phyloP scores from a whole-genome alignment of 2,329 filamentous ascomycete genomes.

The Beauveria sp. region DNA sequence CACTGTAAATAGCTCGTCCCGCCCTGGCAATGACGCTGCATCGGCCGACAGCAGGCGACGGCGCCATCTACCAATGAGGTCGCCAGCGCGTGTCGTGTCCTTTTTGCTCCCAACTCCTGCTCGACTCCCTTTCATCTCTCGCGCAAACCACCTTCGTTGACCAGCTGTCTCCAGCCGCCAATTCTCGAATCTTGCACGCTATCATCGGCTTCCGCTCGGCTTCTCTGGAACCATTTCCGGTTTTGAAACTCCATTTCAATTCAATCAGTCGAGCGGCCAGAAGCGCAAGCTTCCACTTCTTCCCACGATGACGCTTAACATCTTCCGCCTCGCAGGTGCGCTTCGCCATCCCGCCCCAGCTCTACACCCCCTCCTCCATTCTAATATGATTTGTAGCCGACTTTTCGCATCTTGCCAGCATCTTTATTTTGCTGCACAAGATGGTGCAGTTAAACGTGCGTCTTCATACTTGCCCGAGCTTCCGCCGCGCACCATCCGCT shows the following conservation, averaged over 20 bases:
- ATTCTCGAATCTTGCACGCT: neutral
- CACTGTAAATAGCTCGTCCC: neutral
- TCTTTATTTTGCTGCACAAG: constrained; percentile 92
- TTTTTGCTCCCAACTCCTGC: constrained; percentile 13
- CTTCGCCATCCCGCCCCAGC: constrained; percentile 11
- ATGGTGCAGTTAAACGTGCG: constrained; percentile 87
- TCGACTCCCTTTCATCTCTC: constrained; percentile 6
- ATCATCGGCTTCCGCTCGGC: neutral
- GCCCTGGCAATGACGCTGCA: neutral
- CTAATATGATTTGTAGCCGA: constrained; percentile 54
- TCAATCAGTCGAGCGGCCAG: neutral
- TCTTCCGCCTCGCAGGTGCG: constrained; percentile 52
- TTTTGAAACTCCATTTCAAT: neutral
- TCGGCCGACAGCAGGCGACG: neutral
- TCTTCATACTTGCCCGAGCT: constrained; percentile 12
- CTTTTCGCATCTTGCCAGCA: constrained; percentile 89
- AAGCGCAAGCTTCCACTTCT: constrained; percentile 3
- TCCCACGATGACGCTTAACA: constrained; percentile 42
- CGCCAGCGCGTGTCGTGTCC: constrained; percentile 21
- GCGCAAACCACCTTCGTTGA: neutral
- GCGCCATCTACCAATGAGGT: constrained; percentile 16
- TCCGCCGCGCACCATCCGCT: constrained; percentile 16
- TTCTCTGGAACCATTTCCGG: neutral
- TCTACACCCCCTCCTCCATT: constrained; percentile 14
- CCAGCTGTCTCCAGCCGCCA: neutral